Percentiles rank a stretch among this genome's conserved stretches.
These are phyloP conservation scores for Melastoma malabathricum DNA, from an alignment of 345 rosid species.

Conservation along the genomic window DNA sequence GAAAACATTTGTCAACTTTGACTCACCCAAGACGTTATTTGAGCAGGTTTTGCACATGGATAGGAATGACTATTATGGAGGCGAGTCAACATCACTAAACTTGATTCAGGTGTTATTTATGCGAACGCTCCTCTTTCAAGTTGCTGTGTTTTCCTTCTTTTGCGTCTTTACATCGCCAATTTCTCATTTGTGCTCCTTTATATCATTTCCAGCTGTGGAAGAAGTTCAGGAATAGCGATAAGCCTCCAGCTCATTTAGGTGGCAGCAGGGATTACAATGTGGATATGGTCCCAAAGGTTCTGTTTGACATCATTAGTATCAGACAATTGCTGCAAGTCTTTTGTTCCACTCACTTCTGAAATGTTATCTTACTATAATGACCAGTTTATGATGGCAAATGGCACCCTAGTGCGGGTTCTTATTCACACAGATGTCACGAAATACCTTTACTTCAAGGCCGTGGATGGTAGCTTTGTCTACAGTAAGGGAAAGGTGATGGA, in stretches of 20 bases:
- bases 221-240: constrained; percentile 78
- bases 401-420: constrained; percentile 94
- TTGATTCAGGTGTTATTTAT: constrained; percentile 61
- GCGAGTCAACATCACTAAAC: constrained; percentile 94
- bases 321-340: background rate
- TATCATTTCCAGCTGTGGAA: constrained; percentile 64
- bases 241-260: constrained; percentile 86
- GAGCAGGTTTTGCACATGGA: constrained; percentile 95
- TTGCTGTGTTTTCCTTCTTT: background rate
- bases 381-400: constrained; percentile 98
- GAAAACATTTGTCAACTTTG: no score
- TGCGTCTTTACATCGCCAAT: constrained; percentile 3
- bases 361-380: constrained; percentile 6
- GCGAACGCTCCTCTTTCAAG: background rate
- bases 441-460: constrained; percentile 88
- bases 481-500: constrained; percentile 74
- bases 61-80: constrained; percentile 93
- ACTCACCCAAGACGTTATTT: no score
- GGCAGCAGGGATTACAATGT: constrained; percentile 94
- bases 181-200: background rate
- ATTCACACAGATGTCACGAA: constrained; percentile 92
- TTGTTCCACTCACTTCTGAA: background rate
- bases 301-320: constrained; percentile 5
- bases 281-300: constrained; percentile 96
- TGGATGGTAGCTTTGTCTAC: constrained; percentile 88